A percentile compares a stretch with the other conserved stretches of the same genome.
phyloP scores from a whole-genome alignment of 2,329 filamentous ascomycete genomes.

The Venturia nashicola region DNA sequence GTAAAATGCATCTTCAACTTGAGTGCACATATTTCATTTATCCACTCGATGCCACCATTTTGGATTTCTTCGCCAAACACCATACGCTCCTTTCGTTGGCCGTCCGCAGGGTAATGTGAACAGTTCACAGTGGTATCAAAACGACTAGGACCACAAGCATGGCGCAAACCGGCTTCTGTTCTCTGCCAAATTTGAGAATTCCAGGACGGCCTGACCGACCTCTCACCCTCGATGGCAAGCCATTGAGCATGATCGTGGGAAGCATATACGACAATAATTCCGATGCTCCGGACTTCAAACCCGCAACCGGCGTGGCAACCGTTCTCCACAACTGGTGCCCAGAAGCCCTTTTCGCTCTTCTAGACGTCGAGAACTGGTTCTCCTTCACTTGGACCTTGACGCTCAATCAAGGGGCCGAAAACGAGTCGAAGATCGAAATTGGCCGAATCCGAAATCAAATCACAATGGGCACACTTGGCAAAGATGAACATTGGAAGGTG shows the following conservation, averaged over 20 bases:
- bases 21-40: background rate
- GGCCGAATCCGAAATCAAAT: background rate
- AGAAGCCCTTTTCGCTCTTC: background rate
- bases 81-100: background rate
- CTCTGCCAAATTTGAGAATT: background rate
- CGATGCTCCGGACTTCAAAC: background rate
- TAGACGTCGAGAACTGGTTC: background rate
- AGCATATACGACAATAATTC: background rate
- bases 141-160: background rate
- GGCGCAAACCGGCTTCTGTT: background rate
- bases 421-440: background rate
- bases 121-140: background rate
- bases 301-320: background rate
- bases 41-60: background rate
- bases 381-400: background rate
- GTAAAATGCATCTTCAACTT: background rate
- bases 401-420: background rate
- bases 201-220: background rate
- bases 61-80: background rate
- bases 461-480: background rate
- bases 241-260: background rate
- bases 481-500: background rate
- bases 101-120: background rate
- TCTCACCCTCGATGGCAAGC: background rate
- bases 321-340: background rate